Evolutionary conservation across 768 basidiomycete genomes (phyloP), one percentile per base, ranked within the genome.

Genomic region (Rhizopogon vesiculosus): DNA sequence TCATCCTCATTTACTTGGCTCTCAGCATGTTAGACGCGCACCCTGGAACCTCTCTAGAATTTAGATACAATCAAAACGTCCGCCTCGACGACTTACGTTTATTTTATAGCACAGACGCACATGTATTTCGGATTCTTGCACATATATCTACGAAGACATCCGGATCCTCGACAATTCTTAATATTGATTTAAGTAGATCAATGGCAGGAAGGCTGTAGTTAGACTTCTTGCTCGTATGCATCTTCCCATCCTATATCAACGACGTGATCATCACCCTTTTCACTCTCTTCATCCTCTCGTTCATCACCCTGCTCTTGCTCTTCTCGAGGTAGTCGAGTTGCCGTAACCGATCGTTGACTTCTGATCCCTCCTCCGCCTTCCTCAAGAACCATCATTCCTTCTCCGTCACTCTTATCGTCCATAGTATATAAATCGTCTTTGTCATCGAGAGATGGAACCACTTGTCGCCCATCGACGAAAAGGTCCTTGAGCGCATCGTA

Each of bases 401-500:
- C 74, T 18, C 72, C 81, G 31, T 79, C 77, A 28, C 64, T 69
- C 62, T 75, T 75, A 46, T 75, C 69, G 45, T 80, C 82, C 60
- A 81, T 77, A 18, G 76, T 79, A 62, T 84, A 85, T 41, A 86
- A 67, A 54, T 78, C 74, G 29, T 74, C 75, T 58, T 76, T 75
- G 42, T 76, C 78, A 56, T 78, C 82, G 7, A 64, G 48, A 25
- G 62, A 59, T 39, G 66, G 55, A 48, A 53, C 25, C 25, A 25
- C 39, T 16, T 61, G 56, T 43, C 57, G 44, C 29, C 50, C 53
- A 13, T 83, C 82, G 29, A 80, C 74, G 66, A 95, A 91, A 10
- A 96, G 78, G 54, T 83, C 82, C 61, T 89, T 87, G 52, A 95
- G 81, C 0, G 91, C 92, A 61, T 91, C 88, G 67, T 96, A 97